These are phyloP conservation scores for Tetracladium maxilliforme DNA, from an alignment of 2,329 filamentous ascomycete genomes.

Conservation along the genomic window DNA sequence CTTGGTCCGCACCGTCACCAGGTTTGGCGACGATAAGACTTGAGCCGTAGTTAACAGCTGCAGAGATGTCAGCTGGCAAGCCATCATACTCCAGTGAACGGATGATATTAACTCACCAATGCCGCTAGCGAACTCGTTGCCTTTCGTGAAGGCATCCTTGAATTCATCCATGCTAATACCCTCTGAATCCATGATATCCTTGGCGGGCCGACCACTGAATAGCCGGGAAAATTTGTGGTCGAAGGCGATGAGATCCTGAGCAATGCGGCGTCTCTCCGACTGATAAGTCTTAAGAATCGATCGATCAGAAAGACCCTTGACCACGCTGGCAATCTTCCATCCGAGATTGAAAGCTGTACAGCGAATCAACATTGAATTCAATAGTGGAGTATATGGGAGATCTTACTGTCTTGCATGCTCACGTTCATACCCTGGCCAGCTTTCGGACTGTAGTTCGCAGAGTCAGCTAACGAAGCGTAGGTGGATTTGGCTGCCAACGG, in stretches of 20 bases:
- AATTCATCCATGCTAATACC: conserved; percentile 49
- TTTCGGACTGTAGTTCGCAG: conserved; percentile 48
- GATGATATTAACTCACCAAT: conserved; percentile 16
- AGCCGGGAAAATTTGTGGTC: conserved; percentile 41
- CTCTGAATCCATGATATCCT: conserved; percentile 41
- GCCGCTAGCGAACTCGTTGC: conserved; percentile 43
- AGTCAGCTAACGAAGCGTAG: conserved; percentile 36
- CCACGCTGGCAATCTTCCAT: conserved; percentile 36
- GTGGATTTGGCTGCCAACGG: conserved; percentile 1
- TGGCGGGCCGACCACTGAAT: conserved; percentile 41
- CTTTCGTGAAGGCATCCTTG: conserved; percentile 43
- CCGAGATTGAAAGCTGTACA: conserved; percentile 35
- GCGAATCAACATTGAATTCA: no score
- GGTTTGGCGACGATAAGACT: conserved; percentile 40
- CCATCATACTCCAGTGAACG: neutral
- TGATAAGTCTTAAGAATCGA: conserved; percentile 33
- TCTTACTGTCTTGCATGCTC: conserved; percentile 44
- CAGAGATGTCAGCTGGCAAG: conserved; percentile 6
- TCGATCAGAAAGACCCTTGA: conserved; percentile 24
- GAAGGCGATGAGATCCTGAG: conserved; percentile 50
- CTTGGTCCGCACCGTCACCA: conserved; percentile 24
- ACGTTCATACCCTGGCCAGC: conserved; percentile 51
- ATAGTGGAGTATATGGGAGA: no score
- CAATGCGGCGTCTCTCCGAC: conserved; percentile 35
- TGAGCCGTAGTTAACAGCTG: conserved; percentile 39